phyloP scores from a whole-genome alignment of 345 rosid species.

The Brassica nigra region DNA sequence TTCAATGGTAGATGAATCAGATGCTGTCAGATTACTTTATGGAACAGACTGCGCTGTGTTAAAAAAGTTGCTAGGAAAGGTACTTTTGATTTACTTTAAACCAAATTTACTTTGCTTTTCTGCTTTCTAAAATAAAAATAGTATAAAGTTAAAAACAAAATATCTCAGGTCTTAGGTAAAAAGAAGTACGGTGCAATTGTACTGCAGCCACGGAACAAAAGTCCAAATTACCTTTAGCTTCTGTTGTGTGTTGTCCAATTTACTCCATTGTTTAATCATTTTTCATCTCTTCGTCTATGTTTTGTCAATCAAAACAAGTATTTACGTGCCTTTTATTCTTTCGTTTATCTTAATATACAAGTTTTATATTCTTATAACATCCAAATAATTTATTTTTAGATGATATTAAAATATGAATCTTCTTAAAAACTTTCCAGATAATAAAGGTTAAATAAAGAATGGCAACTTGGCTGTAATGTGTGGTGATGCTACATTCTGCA shows the following conservation, averaged over 20 bases:
- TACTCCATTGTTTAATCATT: not conserved
- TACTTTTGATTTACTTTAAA: conserved; percentile 2
- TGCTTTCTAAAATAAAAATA: not conserved
- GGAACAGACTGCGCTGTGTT: conserved; percentile 4
- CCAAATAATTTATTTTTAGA: not conserved
- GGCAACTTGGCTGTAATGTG: conserved; percentile 34
- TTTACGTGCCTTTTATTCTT: conserved; percentile 15
- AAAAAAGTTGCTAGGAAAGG: conserved; percentile 3
- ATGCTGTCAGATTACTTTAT: not conserved
- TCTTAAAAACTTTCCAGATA: not conserved
- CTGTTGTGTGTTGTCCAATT: conserved; percentile 5
- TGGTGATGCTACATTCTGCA: conserved; percentile 31
- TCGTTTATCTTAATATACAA: not conserved
- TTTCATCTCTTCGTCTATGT: conserved; percentile 19
- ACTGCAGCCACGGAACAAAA: conserved; percentile 39
- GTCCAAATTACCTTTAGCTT: conserved; percentile 23
- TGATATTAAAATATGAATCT: not conserved
- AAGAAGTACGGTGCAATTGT: conserved; percentile 40
- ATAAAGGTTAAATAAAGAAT: conserved; percentile 14
- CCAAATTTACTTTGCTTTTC: not conserved
- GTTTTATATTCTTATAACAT: not conserved
- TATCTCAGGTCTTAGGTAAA: not conserved
- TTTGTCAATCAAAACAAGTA: conserved; percentile 14
- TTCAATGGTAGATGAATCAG: not conserved
- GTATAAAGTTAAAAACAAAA: not conserved